phyloP scores from a whole-genome alignment of 1,139 yeast species.

The Schwanniomyces etchellsii region DNA sequence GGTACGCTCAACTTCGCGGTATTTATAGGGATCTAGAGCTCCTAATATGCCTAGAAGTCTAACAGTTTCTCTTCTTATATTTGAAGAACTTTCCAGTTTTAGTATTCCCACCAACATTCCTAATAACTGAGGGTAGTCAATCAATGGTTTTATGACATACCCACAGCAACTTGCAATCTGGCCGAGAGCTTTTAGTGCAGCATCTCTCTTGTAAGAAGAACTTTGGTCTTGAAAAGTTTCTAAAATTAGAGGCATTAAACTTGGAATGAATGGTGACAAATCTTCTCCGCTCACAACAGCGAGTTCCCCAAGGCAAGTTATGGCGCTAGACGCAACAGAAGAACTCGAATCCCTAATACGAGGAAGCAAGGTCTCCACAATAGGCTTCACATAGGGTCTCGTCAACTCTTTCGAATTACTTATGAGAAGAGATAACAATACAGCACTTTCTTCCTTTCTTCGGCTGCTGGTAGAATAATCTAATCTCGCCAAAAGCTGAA shows the following conservation, averaged over 20 bases:
- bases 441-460: conserved; percentile 84
- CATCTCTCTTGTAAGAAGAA: conserved; percentile 77
- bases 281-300: conserved; percentile 88
- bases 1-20: conserved; percentile 81
- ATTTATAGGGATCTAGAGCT: conserved; percentile 94
- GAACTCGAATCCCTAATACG: conserved; percentile 70
- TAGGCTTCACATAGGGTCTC: conserved; percentile 85
- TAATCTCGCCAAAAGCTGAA: conserved; percentile 78
- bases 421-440: conserved; percentile 66
- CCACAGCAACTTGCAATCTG: conserved; percentile 89
- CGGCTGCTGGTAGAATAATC: conserved; percentile 75
- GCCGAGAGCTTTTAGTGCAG: conserved; percentile 83
- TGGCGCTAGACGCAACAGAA: conserved; percentile 80
- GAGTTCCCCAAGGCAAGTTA: conserved; percentile 85
- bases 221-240: conserved; percentile 92
- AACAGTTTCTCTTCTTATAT: conserved; percentile 81
- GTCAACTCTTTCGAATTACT: conserved; percentile 75
- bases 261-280: conserved; percentile 63
- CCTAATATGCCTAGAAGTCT: conserved; percentile 88
- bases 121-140: conserved; percentile 85
- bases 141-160: conserved; percentile 87
- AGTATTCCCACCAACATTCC: conserved; percentile 78
- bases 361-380: conserved; percentile 75
- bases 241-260: conserved; percentile 80
- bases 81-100: conserved; percentile 70